Conservation (phyloP, 192 early-diverging fungal species). For the Podochytrium sp. region DNA sequence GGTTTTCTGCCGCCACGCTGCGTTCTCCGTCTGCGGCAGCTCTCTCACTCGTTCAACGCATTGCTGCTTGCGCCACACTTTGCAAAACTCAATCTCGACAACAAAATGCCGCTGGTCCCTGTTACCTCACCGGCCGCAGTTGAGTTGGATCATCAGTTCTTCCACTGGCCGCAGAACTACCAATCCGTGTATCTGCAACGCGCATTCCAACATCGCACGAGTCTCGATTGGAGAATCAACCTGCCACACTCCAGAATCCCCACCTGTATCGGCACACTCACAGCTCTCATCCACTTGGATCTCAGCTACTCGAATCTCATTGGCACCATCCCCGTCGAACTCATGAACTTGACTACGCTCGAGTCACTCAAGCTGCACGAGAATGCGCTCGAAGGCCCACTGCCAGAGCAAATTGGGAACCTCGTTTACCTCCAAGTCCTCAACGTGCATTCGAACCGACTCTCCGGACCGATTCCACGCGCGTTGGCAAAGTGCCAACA, state of each 20-base stretch:
- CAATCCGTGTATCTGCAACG: background rate
- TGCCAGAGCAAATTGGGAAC: constrained; percentile 12
- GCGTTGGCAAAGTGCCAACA: background rate
- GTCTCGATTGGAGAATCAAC: background rate
- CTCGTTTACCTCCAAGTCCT: constrained; percentile 1
- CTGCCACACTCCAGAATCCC: background rate
- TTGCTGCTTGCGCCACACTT: background rate
- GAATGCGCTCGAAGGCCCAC: background rate
- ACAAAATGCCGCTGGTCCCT: background rate
- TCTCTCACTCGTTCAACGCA: background rate
- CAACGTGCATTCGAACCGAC: background rate
- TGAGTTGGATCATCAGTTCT: background rate
- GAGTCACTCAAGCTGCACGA: constrained; percentile 13
- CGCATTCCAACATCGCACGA: background rate
- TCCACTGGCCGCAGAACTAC: constrained; percentile 2
- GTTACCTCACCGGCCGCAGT: background rate
- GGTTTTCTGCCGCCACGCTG: background rate
- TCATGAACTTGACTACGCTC: background rate
- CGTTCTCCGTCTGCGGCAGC: background rate
- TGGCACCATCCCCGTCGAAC: background rate
- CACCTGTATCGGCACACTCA: background rate
- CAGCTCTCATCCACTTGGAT: background rate
- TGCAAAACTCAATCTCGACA: background rate
- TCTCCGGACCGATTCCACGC: background rate
- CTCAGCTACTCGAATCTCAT: background rate